Evolutionary conservation across 768 basidiomycete species (phyloP).

Genomic region (Suillus americanus): DNA sequence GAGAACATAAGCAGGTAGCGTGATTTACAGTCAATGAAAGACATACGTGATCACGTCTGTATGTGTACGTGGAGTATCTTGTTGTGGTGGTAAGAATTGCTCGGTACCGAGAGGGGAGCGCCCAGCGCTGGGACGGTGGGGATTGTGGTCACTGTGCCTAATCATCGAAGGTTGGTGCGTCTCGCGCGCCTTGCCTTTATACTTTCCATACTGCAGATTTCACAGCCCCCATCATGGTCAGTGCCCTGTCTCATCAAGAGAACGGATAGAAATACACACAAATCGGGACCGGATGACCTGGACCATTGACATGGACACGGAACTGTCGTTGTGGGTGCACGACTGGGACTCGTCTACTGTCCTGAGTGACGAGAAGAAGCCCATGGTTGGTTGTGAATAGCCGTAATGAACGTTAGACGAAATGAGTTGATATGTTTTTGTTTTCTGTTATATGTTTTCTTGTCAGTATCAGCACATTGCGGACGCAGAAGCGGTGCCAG

Average conservation of each 20-base stretch:
- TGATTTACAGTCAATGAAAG: slow-evolving; percentile 10
- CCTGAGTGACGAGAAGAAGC: slow-evolving; percentile 31
- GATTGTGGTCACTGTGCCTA: neutral
- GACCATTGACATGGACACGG: slow-evolving; percentile 38
- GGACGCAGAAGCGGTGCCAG: slow-evolving; percentile 23
- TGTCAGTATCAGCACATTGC: slow-evolving; percentile 10
- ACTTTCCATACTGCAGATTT: slow-evolving; percentile 48
- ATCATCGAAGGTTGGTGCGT: slow-evolving; percentile 29
- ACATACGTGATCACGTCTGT: slow-evolving; percentile 60
- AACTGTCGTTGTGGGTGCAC: slow-evolving; percentile 36
- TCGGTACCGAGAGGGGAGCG: slow-evolving; percentile 23
- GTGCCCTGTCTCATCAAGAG: neutral
- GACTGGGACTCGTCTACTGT: slow-evolving; percentile 16
- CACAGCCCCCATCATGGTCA: slow-evolving; percentile 10
- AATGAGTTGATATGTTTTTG: slow-evolving; percentile 7
- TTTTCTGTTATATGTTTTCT: slow-evolving; percentile 3
- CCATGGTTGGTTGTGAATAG: slow-evolving; percentile 17
- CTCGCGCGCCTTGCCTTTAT: slow-evolving; percentile 58
- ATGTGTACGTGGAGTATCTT: slow-evolving; percentile 26
- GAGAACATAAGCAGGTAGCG: slow-evolving; percentile 13
- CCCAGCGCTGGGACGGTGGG: slow-evolving; percentile 36
- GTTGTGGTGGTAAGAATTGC: slow-evolving; percentile 16
- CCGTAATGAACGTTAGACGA: slow-evolving; percentile 4
- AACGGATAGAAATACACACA: slow-evolving; percentile 36
- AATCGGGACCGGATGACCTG: slow-evolving; percentile 63